Percentiles rank a stretch among this genome's conserved stretches.
phyloP scores from a whole-genome alignment of 2,329 filamentous ascomycete species.

The Colletotrichum filicis region DNA sequence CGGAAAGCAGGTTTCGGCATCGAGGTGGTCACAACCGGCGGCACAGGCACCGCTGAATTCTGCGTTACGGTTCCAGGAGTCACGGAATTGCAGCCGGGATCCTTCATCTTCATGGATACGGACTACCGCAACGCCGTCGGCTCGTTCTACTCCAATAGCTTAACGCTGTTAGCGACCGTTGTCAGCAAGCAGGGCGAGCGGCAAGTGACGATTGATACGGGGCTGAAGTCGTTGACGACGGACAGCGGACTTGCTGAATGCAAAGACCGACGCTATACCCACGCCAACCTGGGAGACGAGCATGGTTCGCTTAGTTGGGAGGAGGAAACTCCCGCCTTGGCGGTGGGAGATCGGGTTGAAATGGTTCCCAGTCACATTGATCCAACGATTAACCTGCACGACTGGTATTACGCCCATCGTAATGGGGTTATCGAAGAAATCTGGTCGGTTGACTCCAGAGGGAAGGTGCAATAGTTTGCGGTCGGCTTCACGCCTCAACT shows the following conservation, averaged over 20 bases:
- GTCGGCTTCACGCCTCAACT: background rate
- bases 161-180: constrained; percentile 60
- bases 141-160: constrained; percentile 57
- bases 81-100: constrained; percentile 65
- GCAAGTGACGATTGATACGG: constrained; percentile 59
- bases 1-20: constrained; percentile 55
- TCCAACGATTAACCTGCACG: constrained; percentile 63
- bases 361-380: constrained; percentile 67
- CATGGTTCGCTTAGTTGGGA: constrained; percentile 59
- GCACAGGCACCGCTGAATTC: constrained; percentile 64
- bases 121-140: constrained; percentile 65
- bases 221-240: constrained; percentile 59
- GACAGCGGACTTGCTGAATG: constrained; percentile 63
- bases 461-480: constrained; percentile 50
- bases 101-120: constrained; percentile 68
- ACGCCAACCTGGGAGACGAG: constrained; percentile 59
- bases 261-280: constrained; percentile 53
- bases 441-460: constrained; percentile 61
- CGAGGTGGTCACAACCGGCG: constrained; percentile 61
- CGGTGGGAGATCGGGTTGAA: constrained; percentile 58
- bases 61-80: constrained; percentile 60
- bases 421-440: constrained; percentile 61
- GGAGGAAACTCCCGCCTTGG: constrained; percentile 48
- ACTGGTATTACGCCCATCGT: constrained; percentile 61
- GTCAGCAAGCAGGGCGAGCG: constrained; percentile 57